Evolutionary conservation across 2,329 filamentous ascomycete species (phyloP).

Genomic region (Fusarium pseudograminearum): DNA sequence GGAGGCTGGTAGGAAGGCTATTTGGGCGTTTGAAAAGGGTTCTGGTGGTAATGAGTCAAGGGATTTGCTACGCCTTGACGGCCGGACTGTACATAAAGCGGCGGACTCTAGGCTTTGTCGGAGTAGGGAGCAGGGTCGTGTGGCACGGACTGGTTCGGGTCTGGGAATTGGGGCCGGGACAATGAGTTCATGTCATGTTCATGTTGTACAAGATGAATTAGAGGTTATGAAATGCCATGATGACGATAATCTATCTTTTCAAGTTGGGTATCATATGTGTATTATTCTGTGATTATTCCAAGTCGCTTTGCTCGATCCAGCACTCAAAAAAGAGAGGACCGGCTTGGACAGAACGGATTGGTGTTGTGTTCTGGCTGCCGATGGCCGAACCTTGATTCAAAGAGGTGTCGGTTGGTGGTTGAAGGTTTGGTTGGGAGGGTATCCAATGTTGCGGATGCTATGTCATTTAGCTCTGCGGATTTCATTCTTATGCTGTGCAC

Average conservation of each 20-base stretch:
- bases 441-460: constrained; percentile 73
- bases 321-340: constrained; percentile 74
- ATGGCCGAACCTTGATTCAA: constrained; percentile 48
- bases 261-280: constrained; percentile 25
- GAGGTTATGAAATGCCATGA: constrained; percentile 45
- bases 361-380: constrained; percentile 58
- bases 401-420: constrained; percentile 52
- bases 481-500: constrained; percentile 45
- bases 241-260: constrained; percentile 36
- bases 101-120: constrained; percentile 30
- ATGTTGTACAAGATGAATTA: constrained; percentile 41
- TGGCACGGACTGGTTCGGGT: constrained; percentile 35
- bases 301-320: constrained; percentile 64
- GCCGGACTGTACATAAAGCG: constrained; percentile 41
- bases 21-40: constrained; percentile 36
- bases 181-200: constrained; percentile 38
- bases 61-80: constrained; percentile 36
- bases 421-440: constrained; percentile 63
- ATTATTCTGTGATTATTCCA: neutral
- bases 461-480: constrained; percentile 1
- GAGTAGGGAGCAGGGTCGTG: constrained; percentile 42
- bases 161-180: constrained; percentile 39
- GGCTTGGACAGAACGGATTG: constrained; percentile 66
- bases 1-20: constrained; percentile 36
- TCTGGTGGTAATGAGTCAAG: constrained; percentile 28